Evolutionary conservation across 768 basidiomycete genomes (phyloP), one percentile per base, ranked within the genome.

Genomic region (Pleurotus cornucopiae): DNA sequence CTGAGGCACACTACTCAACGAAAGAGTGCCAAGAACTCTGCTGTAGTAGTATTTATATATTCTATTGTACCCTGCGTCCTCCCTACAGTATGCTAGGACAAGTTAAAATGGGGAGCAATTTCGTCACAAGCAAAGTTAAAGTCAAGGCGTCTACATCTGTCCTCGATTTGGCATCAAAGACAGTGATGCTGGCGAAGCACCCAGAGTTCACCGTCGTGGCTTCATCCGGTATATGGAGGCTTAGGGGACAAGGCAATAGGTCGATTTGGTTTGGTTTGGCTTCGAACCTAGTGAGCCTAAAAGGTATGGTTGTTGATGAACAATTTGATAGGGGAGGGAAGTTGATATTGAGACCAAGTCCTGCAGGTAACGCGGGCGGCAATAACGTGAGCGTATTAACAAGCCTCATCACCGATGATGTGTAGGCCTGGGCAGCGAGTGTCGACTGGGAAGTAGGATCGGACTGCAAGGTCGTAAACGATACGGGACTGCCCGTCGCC

Each of bases 281-380:
- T 37, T 61, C 20, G 25, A 73, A 60, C 25, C 73, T 61, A 48
- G 71, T 67, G 49, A 73, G 61, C 5, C 74, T 66, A 60, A 67
- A 74, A 21, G 57, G 58, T 59, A 64, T 71, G 54, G 63, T 66
- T 11, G 23, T 9, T 13, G 40, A 54, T 13, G 64, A 39, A 56
- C 73, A 75, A 34, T 55, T 60, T n/a, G 58, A 40, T 1, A 58
- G 49, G 14, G 65, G 18, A 4, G 71, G 65, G 62, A 62, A 73
- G 65, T 74, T 76, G 56, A 76, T 72, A 64, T 72, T 74, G 26
- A 76, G 58, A 25, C 60, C 59, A 25, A 67, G 58, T 34, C 63
- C 64, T 0, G 64, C 21, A 1, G 72, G 74, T 6, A 76, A 63
- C 57, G 71, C 57, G 0, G 70, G 68, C 13, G 63, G 49, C 3